Base-by-base conservation (phyloP, 257 asterid genomes). In the Cinchona pubescens region DNA sequence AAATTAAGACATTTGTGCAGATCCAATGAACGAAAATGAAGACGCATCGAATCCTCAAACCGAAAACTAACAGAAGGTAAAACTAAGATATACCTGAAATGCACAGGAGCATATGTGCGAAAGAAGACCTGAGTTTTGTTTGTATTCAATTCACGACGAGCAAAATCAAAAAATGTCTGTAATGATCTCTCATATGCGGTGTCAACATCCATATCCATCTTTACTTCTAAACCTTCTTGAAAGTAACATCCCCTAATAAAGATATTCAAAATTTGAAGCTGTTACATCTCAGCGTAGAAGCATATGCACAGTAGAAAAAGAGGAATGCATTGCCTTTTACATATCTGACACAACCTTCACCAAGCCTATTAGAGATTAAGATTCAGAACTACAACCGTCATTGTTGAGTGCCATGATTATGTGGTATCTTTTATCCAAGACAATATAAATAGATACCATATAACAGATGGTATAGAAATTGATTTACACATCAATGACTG, bases 71-170 rank as follows among this genome's bases (percentile, higher is more conserved):
- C 40, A 37, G n/a, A 59, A 40, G 32, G 13, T 35, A n/a, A 45
- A 75, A 19, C 72, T 12, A 30, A 61, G 77, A 45, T 32, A 37
- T 66, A 86, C 92, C 92, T 94, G 96, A 92, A 94, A 82, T 94
- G 98, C 3, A 92, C 97, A 0, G 97, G 98, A 73, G 98, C 93
- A 30, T 90, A 94, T 34, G 97, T 88, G 18, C 98, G 80, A 80
- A 94, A 94, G 82, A 90, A 86, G 64, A 94, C 97, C 69, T 87
- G 97, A 0, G 97, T 89, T 80, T 83, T 89, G 64, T 69, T 86
- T 40, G 85, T 49, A 79, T 92, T 86, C 72, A 90, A 90, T 84
- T 87, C 86, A 23, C n/a, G 83, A 63, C 19, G 76, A 55, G 89
- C 80, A 96, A 97, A 94, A 64, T 86, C 79, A 43, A 88, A 13